phyloP scores from a whole-genome alignment of 331 rosid species.

The Cucumis variabilis region DNA sequence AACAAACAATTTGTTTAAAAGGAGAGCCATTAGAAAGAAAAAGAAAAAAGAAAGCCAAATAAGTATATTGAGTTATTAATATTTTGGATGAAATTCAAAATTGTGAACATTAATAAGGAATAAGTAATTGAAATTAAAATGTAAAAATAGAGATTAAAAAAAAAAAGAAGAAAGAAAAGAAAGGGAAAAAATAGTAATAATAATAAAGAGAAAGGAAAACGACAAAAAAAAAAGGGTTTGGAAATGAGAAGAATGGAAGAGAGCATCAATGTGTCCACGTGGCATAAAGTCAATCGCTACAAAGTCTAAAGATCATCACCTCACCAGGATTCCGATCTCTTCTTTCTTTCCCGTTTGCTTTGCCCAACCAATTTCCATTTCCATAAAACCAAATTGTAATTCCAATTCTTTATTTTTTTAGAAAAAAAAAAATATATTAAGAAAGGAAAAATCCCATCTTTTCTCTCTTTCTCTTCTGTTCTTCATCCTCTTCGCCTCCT shows the following conservation, averaged over 20 bases:
- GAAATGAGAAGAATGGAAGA: neutral
- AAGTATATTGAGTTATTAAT: neutral
- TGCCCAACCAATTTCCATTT: neutral
- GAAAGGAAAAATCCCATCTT: neutral
- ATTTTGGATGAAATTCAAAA: too few relatives aligned
- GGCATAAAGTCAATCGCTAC: constrained; percentile 43
- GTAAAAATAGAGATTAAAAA: too few relatives aligned
- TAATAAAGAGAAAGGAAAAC: neutral
- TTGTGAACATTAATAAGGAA: too few relatives aligned
- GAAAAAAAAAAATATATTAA: too few relatives aligned
- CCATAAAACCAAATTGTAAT: neutral
- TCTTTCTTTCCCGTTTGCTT: neutral
- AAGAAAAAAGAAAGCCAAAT: neutral
- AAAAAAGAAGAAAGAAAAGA: neutral
- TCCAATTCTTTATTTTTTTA: neutral
- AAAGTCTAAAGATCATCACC: constrained; percentile 29
- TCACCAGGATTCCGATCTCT: constrained; percentile 45
- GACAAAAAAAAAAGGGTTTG: neutral
- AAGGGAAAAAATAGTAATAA: neutral
- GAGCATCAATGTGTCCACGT: constrained; percentile 49
- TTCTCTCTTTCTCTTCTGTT: neutral
- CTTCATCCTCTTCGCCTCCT: neutral
- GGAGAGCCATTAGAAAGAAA: neutral
- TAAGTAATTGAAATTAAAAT: neutral
- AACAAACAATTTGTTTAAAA: neutral